phyloP scores from a whole-genome alignment of 2,329 filamentous ascomycete genomes.

The Hypoxylon sp. region DNA sequence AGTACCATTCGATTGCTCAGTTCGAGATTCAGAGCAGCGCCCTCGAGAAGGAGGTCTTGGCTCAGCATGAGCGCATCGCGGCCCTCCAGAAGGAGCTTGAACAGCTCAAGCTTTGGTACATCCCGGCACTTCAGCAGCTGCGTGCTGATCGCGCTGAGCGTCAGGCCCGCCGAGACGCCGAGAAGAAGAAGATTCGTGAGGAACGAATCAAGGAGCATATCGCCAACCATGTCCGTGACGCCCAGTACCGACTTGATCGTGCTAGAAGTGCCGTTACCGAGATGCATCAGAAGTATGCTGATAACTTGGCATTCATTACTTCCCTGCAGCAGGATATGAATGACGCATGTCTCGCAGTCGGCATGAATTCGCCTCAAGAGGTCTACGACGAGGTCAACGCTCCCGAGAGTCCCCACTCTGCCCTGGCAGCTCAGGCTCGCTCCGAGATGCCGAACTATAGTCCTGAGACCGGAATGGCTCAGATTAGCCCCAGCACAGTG shows the following conservation, averaged over 20 bases:
- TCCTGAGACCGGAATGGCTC: neutral
- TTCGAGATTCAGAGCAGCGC: constrained; percentile 18
- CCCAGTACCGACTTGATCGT: constrained; percentile 28
- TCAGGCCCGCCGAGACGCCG: neutral
- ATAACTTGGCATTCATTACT: neutral
- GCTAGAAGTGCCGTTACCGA: constrained; percentile 10
- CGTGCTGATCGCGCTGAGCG: constrained; percentile 13
- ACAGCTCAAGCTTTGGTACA: constrained; percentile 6
- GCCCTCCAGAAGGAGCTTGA: constrained; percentile 30
- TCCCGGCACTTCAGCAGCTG: constrained; percentile 16
- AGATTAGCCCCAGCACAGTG: neutral
- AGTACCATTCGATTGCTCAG: constrained; percentile 22
- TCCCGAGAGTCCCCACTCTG: too few relatives aligned
- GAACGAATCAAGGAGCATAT: constrained; percentile 36
- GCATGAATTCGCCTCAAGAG: constrained; percentile 2
- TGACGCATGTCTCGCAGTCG: constrained; percentile 13
- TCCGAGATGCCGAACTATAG: neutral
- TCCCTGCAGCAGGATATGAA: constrained; percentile 16
- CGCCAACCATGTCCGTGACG: constrained; percentile 28
- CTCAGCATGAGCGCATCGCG: constrained; percentile 26
- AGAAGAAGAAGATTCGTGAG: constrained; percentile 8
- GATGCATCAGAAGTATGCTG: constrained; percentile 1
- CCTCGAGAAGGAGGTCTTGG: constrained; percentile 18
- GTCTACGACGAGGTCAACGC: constrained; percentile 24
- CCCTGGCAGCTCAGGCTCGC: neutral